Evolutionary conservation across 768 basidiomycete genomes (phyloP).

Genomic region (Leccinum ochraceum): DNA sequence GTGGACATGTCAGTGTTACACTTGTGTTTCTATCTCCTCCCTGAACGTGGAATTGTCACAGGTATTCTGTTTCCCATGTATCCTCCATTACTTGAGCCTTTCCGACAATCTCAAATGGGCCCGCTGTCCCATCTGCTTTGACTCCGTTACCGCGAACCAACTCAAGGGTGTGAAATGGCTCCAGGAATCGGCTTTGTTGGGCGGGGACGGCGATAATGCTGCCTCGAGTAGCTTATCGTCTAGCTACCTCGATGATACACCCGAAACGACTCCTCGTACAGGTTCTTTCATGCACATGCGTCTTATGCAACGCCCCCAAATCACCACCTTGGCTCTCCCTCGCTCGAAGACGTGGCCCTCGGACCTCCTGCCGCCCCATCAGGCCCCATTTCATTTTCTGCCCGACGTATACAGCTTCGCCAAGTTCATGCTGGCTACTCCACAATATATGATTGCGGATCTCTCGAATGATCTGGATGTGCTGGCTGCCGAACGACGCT

Average conservation of each 20-base stretch:
- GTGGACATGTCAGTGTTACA: conserved; percentile 81
- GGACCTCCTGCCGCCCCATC: conserved; percentile 85
- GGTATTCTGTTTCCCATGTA: conserved; percentile 96
- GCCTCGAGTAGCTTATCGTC: conserved; percentile 47
- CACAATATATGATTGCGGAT: conserved; percentile 75
- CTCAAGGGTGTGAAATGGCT: conserved; percentile 94
- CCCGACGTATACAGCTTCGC: conserved; percentile 87
- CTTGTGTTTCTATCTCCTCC: neutral
- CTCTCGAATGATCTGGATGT: conserved; percentile 73
- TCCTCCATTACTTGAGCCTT: conserved; percentile 84
- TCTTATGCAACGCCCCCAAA: conserved; percentile 89
- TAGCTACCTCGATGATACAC: conserved; percentile 36
- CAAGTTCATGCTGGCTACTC: conserved; percentile 96
- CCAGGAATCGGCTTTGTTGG: conserved; percentile 46
- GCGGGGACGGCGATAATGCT: conserved; percentile 30
- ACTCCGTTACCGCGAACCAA: conserved; percentile 86
- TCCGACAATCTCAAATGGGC: conserved; percentile 85
- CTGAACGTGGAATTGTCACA: conserved; percentile 35
- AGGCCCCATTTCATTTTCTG: conserved; percentile 94
- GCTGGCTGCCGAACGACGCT: conserved; percentile 67
- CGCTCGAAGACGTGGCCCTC: conserved; percentile 93
- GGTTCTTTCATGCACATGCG: conserved; percentile 79
- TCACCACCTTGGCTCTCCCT: conserved; percentile 93
- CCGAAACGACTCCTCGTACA: conserved; percentile 44
- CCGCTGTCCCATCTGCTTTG: conserved; percentile 95